phyloP scores from a whole-genome alignment of 768 basidiomycete species.

The Suillus subaureus region DNA sequence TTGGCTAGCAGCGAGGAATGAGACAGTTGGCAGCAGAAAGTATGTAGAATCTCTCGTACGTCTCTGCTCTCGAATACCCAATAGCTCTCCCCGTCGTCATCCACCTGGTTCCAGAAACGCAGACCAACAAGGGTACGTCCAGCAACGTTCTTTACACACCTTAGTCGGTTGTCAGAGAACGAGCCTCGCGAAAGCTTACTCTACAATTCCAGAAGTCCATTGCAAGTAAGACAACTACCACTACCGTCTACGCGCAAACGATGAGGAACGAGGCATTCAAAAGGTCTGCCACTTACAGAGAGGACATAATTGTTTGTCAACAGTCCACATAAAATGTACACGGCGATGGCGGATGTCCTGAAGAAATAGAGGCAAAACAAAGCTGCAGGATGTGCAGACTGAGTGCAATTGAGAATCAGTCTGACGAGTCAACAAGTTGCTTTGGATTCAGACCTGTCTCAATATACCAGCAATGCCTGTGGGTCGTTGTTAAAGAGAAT shows the following conservation, averaged over 20 bases:
- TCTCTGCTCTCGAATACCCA: conserved; percentile 99
- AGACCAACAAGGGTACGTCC: conserved; percentile 93
- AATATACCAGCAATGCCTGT: conserved; percentile 76
- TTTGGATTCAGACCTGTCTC: conserved; percentile 55
- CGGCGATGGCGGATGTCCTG: conserved; percentile 82
- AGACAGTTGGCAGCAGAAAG: neutral
- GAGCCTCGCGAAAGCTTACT: conserved; percentile 43
- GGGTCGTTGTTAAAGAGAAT: conserved; percentile 13
- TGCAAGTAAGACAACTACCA: conserved; percentile 90
- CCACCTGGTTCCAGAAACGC: conserved; percentile 97
- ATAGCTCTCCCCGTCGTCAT: conserved; percentile 92
- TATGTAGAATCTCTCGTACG: conserved; percentile 50
- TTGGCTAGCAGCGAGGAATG: conserved; percentile 53
- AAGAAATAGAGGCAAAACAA: conserved; percentile 92
- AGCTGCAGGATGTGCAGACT: conserved; percentile 82
- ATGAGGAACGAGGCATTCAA: neutral
- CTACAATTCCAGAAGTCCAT: conserved; percentile 99
- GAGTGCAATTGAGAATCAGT: conserved; percentile 19
- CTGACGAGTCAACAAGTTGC: conserved; percentile 8
- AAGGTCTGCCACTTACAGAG: conserved; percentile 57
- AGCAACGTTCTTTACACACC: conserved; percentile 73
- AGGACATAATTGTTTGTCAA: conserved; percentile 91
- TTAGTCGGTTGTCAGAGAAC: conserved; percentile 1
- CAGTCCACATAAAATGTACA: conserved; percentile 93
- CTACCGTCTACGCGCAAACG: conserved; percentile 61